phyloP scores from a whole-genome alignment of 2,329 filamentous ascomycete species.

The Fusarium tanahbumbuense region DNA sequence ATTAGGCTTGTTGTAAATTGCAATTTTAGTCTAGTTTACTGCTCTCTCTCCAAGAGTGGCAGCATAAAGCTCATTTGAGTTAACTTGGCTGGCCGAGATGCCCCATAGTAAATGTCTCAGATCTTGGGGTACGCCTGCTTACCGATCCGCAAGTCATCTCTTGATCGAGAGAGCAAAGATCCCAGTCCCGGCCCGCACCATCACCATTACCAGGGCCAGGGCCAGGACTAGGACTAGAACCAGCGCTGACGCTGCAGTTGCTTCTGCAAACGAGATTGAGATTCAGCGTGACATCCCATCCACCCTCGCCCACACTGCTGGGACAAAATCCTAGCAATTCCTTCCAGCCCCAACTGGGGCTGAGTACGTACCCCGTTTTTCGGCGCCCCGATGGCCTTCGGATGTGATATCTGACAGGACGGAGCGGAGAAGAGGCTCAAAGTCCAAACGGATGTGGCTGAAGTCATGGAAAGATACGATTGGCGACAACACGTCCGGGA shows the following conservation, averaged over 20 bases:
- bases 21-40: not conserved
- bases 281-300: conserved; percentile 10
- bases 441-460: conserved; percentile 16
- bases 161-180: not conserved
- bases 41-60: conserved; percentile 28
- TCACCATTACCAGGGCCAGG: not conserved
- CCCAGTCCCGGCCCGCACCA: not conserved
- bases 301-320: conserved; percentile 20
- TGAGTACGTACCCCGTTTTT: not conserved
- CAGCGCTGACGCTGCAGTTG: conserved; percentile 7
- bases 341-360: not conserved
- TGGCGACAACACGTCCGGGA: not conserved
- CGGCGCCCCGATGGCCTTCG: conserved; percentile 19
- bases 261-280: conserved; percentile 19
- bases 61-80: not conserved
- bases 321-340: conserved; percentile 3
- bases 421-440: conserved; percentile 15
- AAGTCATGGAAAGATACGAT: not conserved
- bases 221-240: not conserved
- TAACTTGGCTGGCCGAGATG: conserved; percentile 2
- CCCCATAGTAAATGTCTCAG: conserved; percentile 36
- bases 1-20: not conserved
- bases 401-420: conserved; percentile 32
- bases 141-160: conserved; percentile 29
- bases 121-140: conserved; percentile 28